phyloP scores from a whole-genome alignment of 371 early-diverging fungal species.

The Mortierella sp. region DNA sequence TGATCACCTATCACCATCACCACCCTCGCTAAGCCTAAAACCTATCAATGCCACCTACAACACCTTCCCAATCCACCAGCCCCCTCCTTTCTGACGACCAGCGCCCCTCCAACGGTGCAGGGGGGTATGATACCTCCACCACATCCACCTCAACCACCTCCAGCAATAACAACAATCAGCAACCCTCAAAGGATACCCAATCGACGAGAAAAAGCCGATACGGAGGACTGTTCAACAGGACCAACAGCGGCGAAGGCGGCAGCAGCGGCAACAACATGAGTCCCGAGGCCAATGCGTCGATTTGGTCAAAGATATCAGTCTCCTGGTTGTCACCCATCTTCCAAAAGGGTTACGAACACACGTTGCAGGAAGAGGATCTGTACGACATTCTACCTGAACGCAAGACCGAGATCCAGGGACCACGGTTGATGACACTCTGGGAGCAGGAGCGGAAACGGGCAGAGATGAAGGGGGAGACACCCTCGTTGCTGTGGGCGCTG shows the following conservation, averaged over 20 bases:
- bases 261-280: too few relatives aligned
- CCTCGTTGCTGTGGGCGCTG: constrained; percentile 32
- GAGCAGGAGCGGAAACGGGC: constrained; percentile 28
- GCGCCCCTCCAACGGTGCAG: background rate
- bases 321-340: constrained; percentile 55
- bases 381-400: constrained; percentile 41
- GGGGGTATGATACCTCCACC: background rate
- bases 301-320: constrained; percentile 28
- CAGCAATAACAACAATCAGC: background rate
- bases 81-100: background rate
- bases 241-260: background rate
- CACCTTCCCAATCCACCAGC: background rate
- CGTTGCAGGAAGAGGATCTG: constrained; percentile 58
- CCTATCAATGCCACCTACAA: background rate
- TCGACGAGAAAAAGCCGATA: background rate
- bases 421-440: constrained; percentile 23
- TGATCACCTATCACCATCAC: too few relatives aligned
- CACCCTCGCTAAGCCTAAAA: too few relatives aligned
- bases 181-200: background rate
- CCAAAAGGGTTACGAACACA: constrained; percentile 53
- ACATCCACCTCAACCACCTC: background rate
- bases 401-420: constrained; percentile 27
- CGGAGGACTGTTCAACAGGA: background rate
- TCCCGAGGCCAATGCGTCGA: constrained; percentile 47
- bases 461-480: background rate